phyloP scores from a whole-genome alignment of 805 yeast genomes.

The Wickerhamiella galacta region DNA sequence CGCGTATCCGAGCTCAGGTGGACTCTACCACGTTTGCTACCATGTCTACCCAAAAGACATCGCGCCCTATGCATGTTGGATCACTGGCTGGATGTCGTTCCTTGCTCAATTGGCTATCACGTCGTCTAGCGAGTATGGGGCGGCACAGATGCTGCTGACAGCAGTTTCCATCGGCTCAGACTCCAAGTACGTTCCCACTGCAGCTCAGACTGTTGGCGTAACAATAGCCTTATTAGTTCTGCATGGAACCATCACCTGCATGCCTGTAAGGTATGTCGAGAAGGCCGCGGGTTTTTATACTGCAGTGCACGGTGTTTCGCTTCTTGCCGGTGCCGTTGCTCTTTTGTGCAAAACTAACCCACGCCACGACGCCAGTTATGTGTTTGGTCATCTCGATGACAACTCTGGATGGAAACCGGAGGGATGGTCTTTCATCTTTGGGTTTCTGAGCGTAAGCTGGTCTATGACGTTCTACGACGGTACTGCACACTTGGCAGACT shows the following conservation, averaged over 20 bases:
- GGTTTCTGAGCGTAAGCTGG: slow-evolving; percentile 28
- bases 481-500: slow-evolving; percentile 59
- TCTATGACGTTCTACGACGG: slow-evolving; percentile 64
- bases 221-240: slow-evolving; percentile 29
- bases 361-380: slow-evolving; percentile 30
- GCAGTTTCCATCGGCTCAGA: slow-evolving; percentile 22
- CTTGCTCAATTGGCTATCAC: slow-evolving; percentile 22
- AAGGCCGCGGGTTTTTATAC: slow-evolving; percentile 36
- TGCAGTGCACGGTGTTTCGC: slow-evolving; percentile 30
- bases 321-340: slow-evolving; percentile 35
- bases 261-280: slow-evolving; percentile 34
- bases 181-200: slow-evolving; percentile 19
- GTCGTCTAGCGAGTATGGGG: slow-evolving; percentile 22
- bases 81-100: slow-evolving; percentile 36
- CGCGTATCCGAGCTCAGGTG: slow-evolving; percentile 63
- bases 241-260: slow-evolving; percentile 35
- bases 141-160: slow-evolving; percentile 22
- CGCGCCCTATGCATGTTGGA: slow-evolving; percentile 37
- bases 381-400: slow-evolving; percentile 32
- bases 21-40: slow-evolving; percentile 42
- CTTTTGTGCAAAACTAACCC: slow-evolving; percentile 37
- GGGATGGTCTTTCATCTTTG: slow-evolving; percentile 43
- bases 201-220: slow-evolving; percentile 17
- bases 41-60: slow-evolving; percentile 20
- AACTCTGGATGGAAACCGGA: slow-evolving; percentile 33